These are phyloP conservation scores for Ephemerocybe angulata DNA, from an alignment of 768 basidiomycete species.

Conservation along the genomic window DNA sequence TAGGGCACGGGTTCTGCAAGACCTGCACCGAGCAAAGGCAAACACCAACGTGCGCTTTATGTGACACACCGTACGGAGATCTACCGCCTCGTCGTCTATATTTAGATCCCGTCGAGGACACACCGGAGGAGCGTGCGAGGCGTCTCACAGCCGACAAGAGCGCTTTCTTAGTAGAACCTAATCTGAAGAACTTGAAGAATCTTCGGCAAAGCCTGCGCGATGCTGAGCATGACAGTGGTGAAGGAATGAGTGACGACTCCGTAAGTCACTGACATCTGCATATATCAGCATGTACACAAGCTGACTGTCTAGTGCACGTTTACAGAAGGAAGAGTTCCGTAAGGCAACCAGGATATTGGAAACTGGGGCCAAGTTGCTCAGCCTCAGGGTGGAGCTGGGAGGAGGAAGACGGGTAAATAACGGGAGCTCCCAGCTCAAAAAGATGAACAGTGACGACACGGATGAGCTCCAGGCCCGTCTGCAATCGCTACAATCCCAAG, in stretches of 20 bases:
- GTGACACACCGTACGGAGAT: not conserved
- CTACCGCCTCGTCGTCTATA: not conserved
- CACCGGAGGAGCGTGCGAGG: not conserved
- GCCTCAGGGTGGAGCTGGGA: not conserved
- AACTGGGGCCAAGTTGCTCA: no score
- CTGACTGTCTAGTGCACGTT: not conserved
- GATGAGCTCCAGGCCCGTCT: not conserved
- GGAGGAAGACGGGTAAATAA: not conserved
- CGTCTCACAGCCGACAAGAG: not conserved
- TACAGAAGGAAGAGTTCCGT: not conserved
- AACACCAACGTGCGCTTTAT: not conserved
- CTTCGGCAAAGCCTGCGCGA: not conserved
- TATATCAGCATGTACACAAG: no score
- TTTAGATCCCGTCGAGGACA: not conserved
- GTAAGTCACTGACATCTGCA: not conserved
- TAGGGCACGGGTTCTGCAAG: not conserved
- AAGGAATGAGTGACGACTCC: not conserved
- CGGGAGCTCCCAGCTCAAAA: not conserved
- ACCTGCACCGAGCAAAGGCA: not conserved
- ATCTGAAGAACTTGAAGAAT: not conserved
- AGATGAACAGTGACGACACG: no score
- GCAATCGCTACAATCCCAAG: no score
- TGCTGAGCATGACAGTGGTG: not conserved
- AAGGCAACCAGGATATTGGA: not conserved
- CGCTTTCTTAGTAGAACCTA: not conserved